Conservation (phyloP, 768 basidiomycete genomes). For the Heimioporus sp. region DNA sequence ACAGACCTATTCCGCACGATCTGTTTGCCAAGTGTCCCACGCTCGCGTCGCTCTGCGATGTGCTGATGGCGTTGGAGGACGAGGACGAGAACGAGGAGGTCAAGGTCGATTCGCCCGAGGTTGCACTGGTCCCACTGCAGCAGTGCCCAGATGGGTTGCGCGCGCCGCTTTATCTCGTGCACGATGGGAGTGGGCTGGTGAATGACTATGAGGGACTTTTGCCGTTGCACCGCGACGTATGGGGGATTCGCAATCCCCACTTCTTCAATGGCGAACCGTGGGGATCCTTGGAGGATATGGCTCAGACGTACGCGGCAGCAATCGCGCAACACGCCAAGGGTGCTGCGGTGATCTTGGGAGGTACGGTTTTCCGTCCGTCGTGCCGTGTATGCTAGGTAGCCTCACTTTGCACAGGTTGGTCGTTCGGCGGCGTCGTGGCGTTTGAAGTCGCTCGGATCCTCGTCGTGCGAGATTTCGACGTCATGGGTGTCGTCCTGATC, state of each 20-base stretch:
- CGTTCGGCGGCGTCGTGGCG: constrained; percentile 72
- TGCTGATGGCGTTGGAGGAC: constrained; percentile 5
- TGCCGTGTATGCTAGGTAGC: neutral
- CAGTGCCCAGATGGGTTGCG: constrained; percentile 14
- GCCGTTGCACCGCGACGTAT: constrained; percentile 50
- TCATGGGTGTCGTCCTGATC: constrained; percentile 62
- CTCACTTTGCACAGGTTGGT: constrained; percentile 55
- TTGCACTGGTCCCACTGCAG: constrained; percentile 38
- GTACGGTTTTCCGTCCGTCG: constrained; percentile 32
- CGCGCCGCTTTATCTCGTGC: constrained; percentile 59
- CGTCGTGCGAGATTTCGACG: constrained; percentile 33
- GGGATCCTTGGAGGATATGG: constrained; percentile 52
- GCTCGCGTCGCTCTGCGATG: constrained; percentile 20
- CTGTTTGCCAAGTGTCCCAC: constrained; percentile 44
- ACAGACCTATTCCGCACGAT: constrained; percentile 41
- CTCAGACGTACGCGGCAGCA: constrained; percentile 43
- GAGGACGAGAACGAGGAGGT: neutral
- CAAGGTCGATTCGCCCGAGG: constrained; percentile 20
- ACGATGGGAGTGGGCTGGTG: constrained; percentile 70
- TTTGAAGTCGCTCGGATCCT: constrained; percentile 62
- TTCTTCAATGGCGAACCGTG: constrained; percentile 46
- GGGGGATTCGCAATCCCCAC: constrained; percentile 58
- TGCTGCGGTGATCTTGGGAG: constrained; percentile 51
- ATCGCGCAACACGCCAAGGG: constrained; percentile 36
- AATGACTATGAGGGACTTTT: constrained; percentile 48